Base-by-base conservation (phyloP, 2,329 filamentous ascomycete genomes). In the Apiospora hydei region DNA sequence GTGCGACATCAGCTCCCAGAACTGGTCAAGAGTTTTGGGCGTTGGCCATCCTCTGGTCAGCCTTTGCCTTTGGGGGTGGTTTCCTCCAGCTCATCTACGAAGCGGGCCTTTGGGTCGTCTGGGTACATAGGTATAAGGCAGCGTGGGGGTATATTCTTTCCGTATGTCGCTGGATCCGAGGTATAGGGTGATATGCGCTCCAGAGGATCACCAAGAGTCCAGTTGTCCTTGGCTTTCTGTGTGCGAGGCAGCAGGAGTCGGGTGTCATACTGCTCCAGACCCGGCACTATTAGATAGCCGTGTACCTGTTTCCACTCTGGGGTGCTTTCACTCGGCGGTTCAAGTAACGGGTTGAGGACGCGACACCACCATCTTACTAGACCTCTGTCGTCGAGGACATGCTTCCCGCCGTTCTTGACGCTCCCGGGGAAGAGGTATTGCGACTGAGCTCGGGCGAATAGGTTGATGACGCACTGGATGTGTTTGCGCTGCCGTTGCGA, bases 1-100 rank as follows among this genome's bases (percentile, higher is more conserved):
- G 79, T 94, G 98, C 0, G 95, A 92, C 96, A 99, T 98, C 88
- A 97, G 93, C 74, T 99, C 96, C 96, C 96, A 99, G 79, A 99
- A 99, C 76, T 95, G 91, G n/a, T 95, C 93, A 53, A 99, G 84
- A 0, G 91, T 93, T 79, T 88, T 92, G 34, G 98, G 91, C 73
- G 93, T 95, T 80, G 91, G 93, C 96, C 96, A 99, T 71, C 89
- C 87, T 0, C 93, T 93, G 3, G 85, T 83, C 38, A 85, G 87
- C 75, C 89, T 88, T 75, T 88, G 83, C 70, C 84, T 84, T 6
- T 83, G 83, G 1, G 85, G 43, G 89, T 89, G 0, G 89, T 87
- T 44, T 96, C 93, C 77, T 99, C 96, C 4, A 99, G 85, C 79
- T 98, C 96, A 73, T 94, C 89, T 66, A 97, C 87, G 78, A 95